Base-by-base conservation (phyloP, 2,329 filamentous ascomycete species). In the Aspergillus nomiae region DNA sequence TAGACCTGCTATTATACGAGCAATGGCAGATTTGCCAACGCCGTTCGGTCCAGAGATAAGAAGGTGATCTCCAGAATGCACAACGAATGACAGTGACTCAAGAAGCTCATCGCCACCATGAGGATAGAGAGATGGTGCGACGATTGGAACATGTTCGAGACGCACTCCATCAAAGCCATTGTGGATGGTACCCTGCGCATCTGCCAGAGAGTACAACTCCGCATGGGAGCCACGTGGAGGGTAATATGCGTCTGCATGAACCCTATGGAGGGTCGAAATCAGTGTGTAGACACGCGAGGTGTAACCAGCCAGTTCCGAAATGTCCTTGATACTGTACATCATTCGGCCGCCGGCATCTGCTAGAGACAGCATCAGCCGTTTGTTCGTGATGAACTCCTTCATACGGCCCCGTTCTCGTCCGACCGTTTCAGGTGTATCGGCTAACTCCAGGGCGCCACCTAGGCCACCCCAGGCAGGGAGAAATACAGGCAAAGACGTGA, bases 241-340 rank as follows among this genome's bases (percentile, higher is more conserved):
- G 66, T 90, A 89, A 78, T 99, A 99, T 2, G 94, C 91, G 72
- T 93, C 87, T 56, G 95, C 93, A 73, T 99, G 94, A 1, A 96
- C 94, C 36, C 95, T 89, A 74, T 99, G 95, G 30, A 99, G 86
- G 0, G 95, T 97, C 51, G 93, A 94, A 73, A 99, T 96, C 46
- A 99, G 85, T 12, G 93, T 96, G 81, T 97, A 99, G 14, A 99
- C 94, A 51, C 95, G 89, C 63, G 92, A 97, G 0, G 95, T 99
- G 80, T 98, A 96, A 26, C 95, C 95, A 6, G 95, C 95, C 38
- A 99, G 84, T 76, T 99, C 95, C 1, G 94, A 94, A 41, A 99
- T 87, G 74, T 99, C 96, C 80, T 99, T 99, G 83, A 99, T 96
- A 65, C 92, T 95, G 82, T 99, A 99, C 95, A 99, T 99, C 92